Base-by-base conservation (phyloP, 345 rosid genomes). In the Ricinus communis region DNA sequence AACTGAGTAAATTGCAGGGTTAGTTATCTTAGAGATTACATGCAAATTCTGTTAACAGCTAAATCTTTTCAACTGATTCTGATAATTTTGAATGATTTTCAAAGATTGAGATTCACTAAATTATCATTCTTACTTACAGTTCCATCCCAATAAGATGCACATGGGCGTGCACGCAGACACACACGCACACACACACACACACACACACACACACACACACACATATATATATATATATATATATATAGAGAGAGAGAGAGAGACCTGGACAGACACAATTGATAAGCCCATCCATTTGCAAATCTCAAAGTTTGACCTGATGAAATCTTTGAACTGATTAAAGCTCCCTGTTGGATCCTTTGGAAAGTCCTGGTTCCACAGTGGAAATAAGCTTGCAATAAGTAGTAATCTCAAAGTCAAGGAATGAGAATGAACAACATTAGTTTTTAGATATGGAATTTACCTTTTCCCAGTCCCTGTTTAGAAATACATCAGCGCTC, bases 241-340 rank as follows among this genome's bases (percentile, higher is more conserved):
- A n/a, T n/a, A n/a, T n/a, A n/a, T n/a, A 25, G 4, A 19, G 57
- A 45, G 60, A 69, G 25, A 68, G 74, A 65, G 68, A 38, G 57
- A 69, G 31, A 92, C 96, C 96, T 91, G 93, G 53, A 93, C 69
- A 71, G 77, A 81, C 51, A 92, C 83, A 62, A 95, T 71, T 74
- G 88, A 80, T 70, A 95, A 83, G 78, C 97, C 98, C 52, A 90
- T 84, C 93, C 91, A 90, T 77, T 85, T 88, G 93, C 97, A 93
- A 61, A 93, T 78, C 69, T 82, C 74, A 65, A 90, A 88, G 81
- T 93, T 91, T 0, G 88, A 85, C 78, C 74, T 71, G 36, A 95
- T 67, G 71, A 95, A 93, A 28, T 81, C 82, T 79, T 82, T 87
- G 76, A 95, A 89, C 66, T 70, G 76, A 52, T 80, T 65, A 67